These are phyloP conservation scores for Penicillium parvum DNA, from an alignment of 495 filamentous ascomycete species.

Conservation along the genomic window DNA sequence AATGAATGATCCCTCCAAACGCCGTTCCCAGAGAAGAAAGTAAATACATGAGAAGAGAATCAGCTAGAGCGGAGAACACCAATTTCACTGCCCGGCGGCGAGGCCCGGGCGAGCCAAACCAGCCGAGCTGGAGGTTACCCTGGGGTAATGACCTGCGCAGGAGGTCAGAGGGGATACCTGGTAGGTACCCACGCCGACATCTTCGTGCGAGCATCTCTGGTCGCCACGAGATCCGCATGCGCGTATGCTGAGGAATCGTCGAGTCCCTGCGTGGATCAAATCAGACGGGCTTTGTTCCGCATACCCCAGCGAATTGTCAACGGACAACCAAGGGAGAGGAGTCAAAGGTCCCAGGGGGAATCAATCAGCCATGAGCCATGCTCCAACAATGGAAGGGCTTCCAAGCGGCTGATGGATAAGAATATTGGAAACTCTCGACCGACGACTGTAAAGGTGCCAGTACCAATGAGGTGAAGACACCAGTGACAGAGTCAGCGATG, in stretches of 20 bases:
- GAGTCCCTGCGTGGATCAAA: not conserved
- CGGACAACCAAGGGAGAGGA: not conserved
- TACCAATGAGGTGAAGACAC: constrained; percentile 9
- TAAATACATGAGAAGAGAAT: constrained; percentile 15
- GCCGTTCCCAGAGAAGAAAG: constrained; percentile 12
- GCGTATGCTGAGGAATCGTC: not conserved
- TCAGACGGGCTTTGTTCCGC: not conserved
- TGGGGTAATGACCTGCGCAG: not conserved
- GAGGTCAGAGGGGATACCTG: too few species aligned
- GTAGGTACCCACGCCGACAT: not conserved
- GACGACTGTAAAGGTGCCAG: constrained; percentile 3
- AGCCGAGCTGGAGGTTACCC: constrained; percentile 2
- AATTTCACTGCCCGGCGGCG: constrained; percentile 5
- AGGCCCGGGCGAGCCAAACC: constrained; percentile 9
- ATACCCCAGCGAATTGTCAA: not conserved
- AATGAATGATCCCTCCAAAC: constrained; percentile 6
- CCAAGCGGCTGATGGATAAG: constrained; percentile 2
- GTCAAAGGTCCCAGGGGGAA: not conserved
- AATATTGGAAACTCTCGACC: constrained; percentile 8
- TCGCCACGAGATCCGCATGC: not conserved
- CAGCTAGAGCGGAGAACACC: constrained; percentile 11
- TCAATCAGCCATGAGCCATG: constrained; percentile 3
- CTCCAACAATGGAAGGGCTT: constrained; percentile 5
- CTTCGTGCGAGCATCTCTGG: not conserved
- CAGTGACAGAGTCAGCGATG: not conserved